Base-by-base conservation (phyloP, 805 yeast genomes). In the Metschnikowia orientalis region DNA sequence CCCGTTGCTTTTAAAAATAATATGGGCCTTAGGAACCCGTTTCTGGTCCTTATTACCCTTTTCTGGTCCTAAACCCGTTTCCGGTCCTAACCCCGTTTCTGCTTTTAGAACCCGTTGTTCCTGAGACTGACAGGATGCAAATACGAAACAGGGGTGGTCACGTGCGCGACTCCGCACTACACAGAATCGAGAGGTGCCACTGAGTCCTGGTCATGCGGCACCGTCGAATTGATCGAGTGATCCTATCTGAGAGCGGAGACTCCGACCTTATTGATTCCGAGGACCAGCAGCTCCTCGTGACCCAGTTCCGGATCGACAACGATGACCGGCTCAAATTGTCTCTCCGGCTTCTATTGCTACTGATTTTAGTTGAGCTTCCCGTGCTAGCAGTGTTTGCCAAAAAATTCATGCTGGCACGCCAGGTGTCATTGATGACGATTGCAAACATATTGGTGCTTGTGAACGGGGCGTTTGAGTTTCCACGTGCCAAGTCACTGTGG, bases 231-330 rank as follows among this genome's bases (percentile, higher is more conserved):
- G 58, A 53, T 35, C 38, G 44, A 25, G 45, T 42, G 18, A 38
- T 53, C 27, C 52, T 53, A 15, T 45, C 45, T 8, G 45, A 34
- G 20, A 35, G 29, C 23, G 19, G 30, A 5, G 37, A 35, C 12
- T 14, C 35, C 8, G 26, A 29, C 4, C 50, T 38, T 14, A 28
- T 53, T 6, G 58, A 53, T 16, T 34, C 44, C 12, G 55, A 48
- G 12, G 58, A 53, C 38, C 58, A 53, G 40, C 42, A 44, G 5
- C 39, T 35, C n/a, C 39, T 53, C 18, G 40, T 53, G 17, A 28
- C 35, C 19, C 40, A 35, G 22, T 39, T 53, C 15, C 21, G 35
- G 4, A 28, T 32, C 2, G 41, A 42, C 24, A 53, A 53, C 36
- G 35, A 35, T 18, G 37, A 31, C 7, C 18, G 30, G 3, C 35